These are phyloP conservation scores for Pseudocercospora fuligena DNA, from an alignment of 2,329 filamentous ascomycete genomes.

Conservation along the genomic window DNA sequence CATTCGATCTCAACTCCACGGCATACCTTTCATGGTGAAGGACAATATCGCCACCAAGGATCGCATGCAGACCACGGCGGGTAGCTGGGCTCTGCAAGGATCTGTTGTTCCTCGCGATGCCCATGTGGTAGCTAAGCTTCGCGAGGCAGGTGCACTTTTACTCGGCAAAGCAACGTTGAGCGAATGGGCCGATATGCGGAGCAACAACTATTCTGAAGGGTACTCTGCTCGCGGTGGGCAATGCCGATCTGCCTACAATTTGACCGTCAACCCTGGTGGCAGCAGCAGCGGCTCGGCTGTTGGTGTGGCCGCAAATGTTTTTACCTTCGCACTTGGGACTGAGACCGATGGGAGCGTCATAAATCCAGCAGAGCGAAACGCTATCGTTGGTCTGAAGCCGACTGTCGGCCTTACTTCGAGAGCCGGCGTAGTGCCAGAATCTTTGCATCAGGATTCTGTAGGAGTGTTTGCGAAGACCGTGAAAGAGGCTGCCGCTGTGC, in stretches of 20 bases:
- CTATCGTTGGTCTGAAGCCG: constrained; percentile 74
- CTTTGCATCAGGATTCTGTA: constrained; percentile 69
- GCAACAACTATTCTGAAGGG: constrained; percentile 69
- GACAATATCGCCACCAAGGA: constrained; percentile 74
- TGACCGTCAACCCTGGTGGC: constrained; percentile 70
- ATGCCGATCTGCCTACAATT: constrained; percentile 68
- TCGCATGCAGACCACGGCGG: constrained; percentile 74
- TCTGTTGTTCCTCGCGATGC: constrained; percentile 71
- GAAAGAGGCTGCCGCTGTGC: constrained; percentile 67
- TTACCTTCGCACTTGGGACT: constrained; percentile 70
- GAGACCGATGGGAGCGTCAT: constrained; percentile 74
- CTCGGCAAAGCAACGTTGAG: constrained; percentile 72
- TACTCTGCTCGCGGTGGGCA: constrained; percentile 70
- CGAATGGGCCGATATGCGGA: constrained; percentile 77
- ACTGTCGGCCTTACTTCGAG: constrained; percentile 74
- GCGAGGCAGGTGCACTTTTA: constrained; percentile 69
- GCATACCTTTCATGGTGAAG: constrained; percentile 76
- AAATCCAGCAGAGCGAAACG: constrained; percentile 71
- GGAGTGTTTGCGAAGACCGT: constrained; percentile 71
- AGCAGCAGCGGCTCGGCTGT: constrained; percentile 70
- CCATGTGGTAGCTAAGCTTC: constrained; percentile 64
- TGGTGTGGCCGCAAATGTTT: constrained; percentile 66
- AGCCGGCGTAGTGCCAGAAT: constrained; percentile 63
- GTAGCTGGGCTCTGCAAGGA: constrained; percentile 69
- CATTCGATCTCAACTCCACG: constrained; percentile 70